Base-by-base conservation (phyloP, 1,284 basidiomycete species). In the Coriolopsis trogii region DNA sequence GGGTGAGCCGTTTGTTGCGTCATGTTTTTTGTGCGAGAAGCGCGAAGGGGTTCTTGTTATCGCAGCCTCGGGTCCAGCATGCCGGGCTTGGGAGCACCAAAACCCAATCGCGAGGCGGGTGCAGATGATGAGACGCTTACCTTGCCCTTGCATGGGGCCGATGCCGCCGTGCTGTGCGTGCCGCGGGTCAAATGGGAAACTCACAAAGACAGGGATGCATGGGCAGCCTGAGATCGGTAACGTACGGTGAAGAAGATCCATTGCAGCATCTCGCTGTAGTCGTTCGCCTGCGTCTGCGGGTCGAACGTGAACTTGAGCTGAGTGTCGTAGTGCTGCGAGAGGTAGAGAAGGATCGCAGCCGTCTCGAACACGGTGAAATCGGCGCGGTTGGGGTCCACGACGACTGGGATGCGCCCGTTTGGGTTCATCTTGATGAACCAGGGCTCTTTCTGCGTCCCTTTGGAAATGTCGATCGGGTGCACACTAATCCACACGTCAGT, bases 231-330 rank as follows among this genome's bases (percentile, higher is more conserved):
- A 18, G n/a, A n/a, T n/a, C 2, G n/a, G 4, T 15, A 15, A 63
- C 79, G 53, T 61, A 81, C 81, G 36, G 78, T 74, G 61, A 88
- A 92, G 71, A 91, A 89, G 20, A 91, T 83, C 90, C 89, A 92
- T 63, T 88, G 86, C 21, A 87, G 63, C 67, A 84, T 78, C 67
- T 85, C 78, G 61, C 80, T 83, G 58, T 78, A 66, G 47, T 70
- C 67, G 40, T 70, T 55, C 39, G 70, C 56, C 23, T 67, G 60
- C 51, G 69, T 63, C 15, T 62, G 55, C 5, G 69, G 67, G 60
- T 71, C 64, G 66, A 79, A 81, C 60, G 69, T 72, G 59, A 84
- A 77, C 66, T 74, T 75, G 66, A 63, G 58, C 44, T 76, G 73
- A 28, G 66, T 67, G 59, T 76, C 75, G 59, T 77, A 80, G 54